phyloP scores from a whole-genome alignment of 371 early-diverging fungal genomes.

The Chytridium lagenaria region DNA sequence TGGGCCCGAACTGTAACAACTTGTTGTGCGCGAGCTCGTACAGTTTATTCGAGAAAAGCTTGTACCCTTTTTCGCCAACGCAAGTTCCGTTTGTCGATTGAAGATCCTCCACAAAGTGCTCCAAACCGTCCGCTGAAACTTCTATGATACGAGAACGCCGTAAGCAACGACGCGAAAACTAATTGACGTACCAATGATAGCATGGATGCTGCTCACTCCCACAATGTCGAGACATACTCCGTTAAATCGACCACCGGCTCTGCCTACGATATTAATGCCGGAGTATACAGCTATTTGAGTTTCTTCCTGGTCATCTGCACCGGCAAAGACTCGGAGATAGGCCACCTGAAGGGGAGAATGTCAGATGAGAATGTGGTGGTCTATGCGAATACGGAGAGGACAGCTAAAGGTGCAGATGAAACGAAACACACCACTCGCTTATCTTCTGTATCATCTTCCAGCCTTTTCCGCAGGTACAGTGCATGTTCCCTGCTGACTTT shows the following conservation, averaged over 20 bases:
- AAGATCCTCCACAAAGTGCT: conserved; percentile 54
- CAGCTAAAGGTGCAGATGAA: no score
- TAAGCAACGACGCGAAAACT: background rate
- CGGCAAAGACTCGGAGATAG: background rate
- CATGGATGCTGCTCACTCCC: conserved; percentile 46
- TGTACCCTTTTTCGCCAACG: conserved; percentile 27
- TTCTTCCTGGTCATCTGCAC: background rate
- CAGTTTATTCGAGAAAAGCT: conserved; percentile 30
- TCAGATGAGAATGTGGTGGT: no score
- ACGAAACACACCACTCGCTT: conserved; percentile 25
- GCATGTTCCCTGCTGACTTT: background rate
- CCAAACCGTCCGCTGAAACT: conserved; percentile 34
- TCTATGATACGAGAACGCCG: conserved; percentile 21
- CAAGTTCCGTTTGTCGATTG: conserved; percentile 46
- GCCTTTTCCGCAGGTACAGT: background rate
- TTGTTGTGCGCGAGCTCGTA: conserved; percentile 45
- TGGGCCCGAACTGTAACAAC: conserved; percentile 40
- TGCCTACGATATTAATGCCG: conserved; percentile 37
- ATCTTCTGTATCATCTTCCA: conserved; percentile 20
- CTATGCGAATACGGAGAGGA: no score
- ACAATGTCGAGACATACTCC: conserved; percentile 16
- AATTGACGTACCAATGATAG: conserved; percentile 33
- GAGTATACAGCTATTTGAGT: conserved; percentile 18
- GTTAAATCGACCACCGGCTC: background rate
- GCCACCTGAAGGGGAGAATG: background rate